Evolutionary conservation across 192 early-diverging fungal genomes (phyloP).

Genomic region (Dimargaris xerosporica): DNA sequence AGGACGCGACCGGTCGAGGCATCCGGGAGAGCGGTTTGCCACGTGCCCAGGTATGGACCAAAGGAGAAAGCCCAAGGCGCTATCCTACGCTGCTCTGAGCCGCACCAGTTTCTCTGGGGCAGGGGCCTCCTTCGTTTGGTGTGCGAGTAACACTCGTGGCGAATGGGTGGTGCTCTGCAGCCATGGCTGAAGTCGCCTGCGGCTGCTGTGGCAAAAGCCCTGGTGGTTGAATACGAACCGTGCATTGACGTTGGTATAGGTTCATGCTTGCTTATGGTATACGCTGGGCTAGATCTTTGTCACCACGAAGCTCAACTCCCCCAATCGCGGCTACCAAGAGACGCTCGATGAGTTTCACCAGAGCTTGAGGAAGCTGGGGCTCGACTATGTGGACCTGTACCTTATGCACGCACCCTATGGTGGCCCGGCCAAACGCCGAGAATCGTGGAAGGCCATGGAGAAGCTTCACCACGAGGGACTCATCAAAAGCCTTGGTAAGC

Average conservation of each 20-base stretch:
- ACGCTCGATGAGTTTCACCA: constrained; percentile 32
- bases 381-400: constrained; percentile 44
- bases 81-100: no score
- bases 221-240: no score
- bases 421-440: constrained; percentile 25
- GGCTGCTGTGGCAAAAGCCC: no score
- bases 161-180: no score
- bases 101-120: no score
- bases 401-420: constrained; percentile 40
- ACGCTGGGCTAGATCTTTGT: constrained; percentile 2
- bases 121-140: no score
- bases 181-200: no score
- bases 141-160: no score
- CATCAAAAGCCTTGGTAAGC: constrained; percentile 26
- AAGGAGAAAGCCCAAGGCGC: no score
- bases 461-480: constrained; percentile 29
- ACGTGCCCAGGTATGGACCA: background rate
- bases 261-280: no score
- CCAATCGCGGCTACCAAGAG: constrained; percentile 32
- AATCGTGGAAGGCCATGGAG: constrained; percentile 35
- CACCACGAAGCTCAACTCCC: constrained; percentile 11
- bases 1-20: constrained; percentile 13
- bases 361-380: constrained; percentile 32
- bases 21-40: constrained; percentile 11
- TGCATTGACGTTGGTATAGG: no score